phyloP scores from a whole-genome alignment of 225 moss, liverwort and hornwort genomes.

The Pseudoscleropodium purum region DNA sequence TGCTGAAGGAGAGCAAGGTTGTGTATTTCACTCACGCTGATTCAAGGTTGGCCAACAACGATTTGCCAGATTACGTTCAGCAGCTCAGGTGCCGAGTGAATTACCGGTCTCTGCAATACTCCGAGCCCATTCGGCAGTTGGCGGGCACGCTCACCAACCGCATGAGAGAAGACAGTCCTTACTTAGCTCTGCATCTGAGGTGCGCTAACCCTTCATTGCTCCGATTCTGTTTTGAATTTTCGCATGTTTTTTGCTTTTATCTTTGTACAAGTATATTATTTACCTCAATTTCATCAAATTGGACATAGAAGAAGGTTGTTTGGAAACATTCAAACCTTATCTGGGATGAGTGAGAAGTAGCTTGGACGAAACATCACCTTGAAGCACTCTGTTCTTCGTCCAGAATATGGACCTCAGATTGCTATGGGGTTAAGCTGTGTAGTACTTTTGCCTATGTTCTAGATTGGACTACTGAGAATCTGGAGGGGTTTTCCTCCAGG shows the following conservation, averaged over 20 bases:
- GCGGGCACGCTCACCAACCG: constrained; percentile 38
- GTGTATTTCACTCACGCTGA: constrained; percentile 64
- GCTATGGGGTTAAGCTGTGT: background rate
- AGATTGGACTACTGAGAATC: background rate
- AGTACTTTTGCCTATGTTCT: background rate
- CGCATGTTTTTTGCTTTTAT: background rate
- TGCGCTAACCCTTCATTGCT: background rate
- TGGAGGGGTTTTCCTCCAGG: no score
- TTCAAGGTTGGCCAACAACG: constrained; percentile 62
- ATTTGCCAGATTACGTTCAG: constrained; percentile 51
- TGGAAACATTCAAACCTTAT: background rate
- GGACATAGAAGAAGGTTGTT: background rate
- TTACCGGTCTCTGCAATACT: constrained; percentile 45
- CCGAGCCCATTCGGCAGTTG: constrained; percentile 46
- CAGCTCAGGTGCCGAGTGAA: constrained; percentile 63
- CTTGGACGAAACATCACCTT: background rate
- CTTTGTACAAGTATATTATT: background rate
- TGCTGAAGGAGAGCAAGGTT: constrained; percentile 53
- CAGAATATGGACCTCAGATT: background rate
- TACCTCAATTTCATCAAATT: background rate
- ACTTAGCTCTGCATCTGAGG: constrained; percentile 72
- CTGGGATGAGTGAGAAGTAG: background rate
- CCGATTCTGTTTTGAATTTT: background rate
- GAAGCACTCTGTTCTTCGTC: background rate
- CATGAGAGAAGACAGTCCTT: constrained; percentile 39